A percentile compares a stretch with the other conserved stretches of the same genome.
Conservation (phyloP, 129 eudicot species). For the Silybum marianum region DNA sequence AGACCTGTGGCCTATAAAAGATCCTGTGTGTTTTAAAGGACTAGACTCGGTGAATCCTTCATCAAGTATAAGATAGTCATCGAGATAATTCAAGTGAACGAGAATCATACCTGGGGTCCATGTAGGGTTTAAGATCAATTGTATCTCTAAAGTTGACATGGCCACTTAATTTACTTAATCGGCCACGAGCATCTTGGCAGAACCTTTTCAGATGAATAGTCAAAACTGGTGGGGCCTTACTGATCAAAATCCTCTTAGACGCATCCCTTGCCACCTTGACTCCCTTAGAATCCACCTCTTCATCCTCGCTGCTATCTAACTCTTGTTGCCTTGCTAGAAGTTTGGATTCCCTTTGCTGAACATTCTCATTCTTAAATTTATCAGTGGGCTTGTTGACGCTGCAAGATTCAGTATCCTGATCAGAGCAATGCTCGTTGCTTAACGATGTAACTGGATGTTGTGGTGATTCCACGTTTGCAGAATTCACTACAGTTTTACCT, state of each 20-base stretch:
- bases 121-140: conserved; percentile 74
- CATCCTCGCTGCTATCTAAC: conserved; percentile 48
- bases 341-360: conserved; percentile 9
- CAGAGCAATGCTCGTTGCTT: background rate
- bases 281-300: conserved; percentile 44
- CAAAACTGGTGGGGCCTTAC: conserved; percentile 68
- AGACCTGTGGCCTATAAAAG: background rate
- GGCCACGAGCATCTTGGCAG: conserved; percentile 89
- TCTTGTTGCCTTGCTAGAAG: conserved; percentile 29
- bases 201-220: conserved; percentile 92
- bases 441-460: background rate
- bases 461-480: conserved; percentile 11
- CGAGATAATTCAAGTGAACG: conserved; percentile 5
- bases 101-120: conserved; percentile 73
- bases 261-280: conserved; percentile 90
- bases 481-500: conserved; percentile 9
- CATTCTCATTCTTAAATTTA: conserved; percentile 25
- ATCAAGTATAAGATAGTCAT: background rate
- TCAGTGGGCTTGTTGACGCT: conserved; percentile 18
- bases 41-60: background rate
- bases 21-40: background rate
- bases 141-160: conserved; percentile 72
- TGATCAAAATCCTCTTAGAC: conserved; percentile 73
- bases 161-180: conserved; percentile 82
- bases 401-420: conserved; percentile 32